Conservation (phyloP, 768 basidiomycete species). For the Rubroboletus satanas region DNA sequence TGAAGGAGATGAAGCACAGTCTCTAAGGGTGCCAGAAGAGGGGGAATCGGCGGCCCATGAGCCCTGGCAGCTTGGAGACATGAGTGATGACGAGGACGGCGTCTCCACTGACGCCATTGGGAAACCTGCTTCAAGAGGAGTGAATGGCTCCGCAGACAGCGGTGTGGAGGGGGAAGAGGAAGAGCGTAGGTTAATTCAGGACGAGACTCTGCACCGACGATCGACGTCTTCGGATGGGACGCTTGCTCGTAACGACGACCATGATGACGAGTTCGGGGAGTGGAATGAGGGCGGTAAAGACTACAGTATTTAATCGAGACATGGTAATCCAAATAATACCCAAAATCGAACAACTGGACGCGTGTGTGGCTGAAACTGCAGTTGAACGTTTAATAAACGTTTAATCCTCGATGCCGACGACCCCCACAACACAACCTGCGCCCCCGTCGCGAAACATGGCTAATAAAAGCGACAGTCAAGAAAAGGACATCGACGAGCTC, state of each 20-base stretch:
- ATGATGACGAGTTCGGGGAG: constrained; percentile 34
- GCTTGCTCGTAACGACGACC: constrained; percentile 20
- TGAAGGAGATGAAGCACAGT: constrained; percentile 40
- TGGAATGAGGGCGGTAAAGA: constrained; percentile 24
- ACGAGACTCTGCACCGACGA: constrained; percentile 29
- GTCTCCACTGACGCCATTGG: constrained; percentile 37
- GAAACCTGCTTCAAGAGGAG: constrained; percentile 20
- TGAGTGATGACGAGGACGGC: constrained; percentile 62
- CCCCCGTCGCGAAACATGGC: constrained; percentile 13
- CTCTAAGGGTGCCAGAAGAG: constrained; percentile 33
- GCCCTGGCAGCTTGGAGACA: constrained; percentile 72
- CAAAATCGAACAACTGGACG: not conserved
- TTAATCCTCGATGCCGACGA: not conserved
- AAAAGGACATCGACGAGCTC: constrained; percentile 46
- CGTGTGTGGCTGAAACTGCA: constrained; percentile 18
- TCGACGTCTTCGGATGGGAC: constrained; percentile 40
- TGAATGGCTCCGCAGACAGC: constrained; percentile 10
- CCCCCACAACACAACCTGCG: not conserved
- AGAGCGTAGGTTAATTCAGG: constrained; percentile 40
- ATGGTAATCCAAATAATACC: not conserved
- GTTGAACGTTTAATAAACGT: not conserved
- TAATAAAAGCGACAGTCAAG: constrained; percentile 21
- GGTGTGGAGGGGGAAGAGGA: constrained; percentile 36
- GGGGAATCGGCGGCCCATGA: constrained; percentile 35
- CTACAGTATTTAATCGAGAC: not conserved